These are phyloP conservation scores for Rauvolfia tetraphylla DNA, from an alignment of 257 asterid genomes.

Conservation along the genomic window DNA sequence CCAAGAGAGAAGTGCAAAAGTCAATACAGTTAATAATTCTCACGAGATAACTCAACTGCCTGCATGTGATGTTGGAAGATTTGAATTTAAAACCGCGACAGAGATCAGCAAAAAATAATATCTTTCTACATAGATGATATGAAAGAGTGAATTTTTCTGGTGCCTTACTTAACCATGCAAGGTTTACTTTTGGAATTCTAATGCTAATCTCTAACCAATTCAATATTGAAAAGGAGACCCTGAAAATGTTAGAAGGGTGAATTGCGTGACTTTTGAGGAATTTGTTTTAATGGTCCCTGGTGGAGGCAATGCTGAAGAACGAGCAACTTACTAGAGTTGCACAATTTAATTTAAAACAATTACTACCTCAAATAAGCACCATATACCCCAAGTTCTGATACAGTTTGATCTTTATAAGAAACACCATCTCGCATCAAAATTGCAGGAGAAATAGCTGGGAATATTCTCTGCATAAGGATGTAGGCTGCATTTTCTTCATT, in stretches of 20 bases:
- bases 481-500: constrained; percentile 78
- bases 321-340: background rate
- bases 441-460: constrained; percentile 69
- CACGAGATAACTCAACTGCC: background rate
- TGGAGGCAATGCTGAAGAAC: background rate
- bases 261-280: background rate
- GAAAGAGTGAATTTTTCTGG: background rate
- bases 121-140: background rate
- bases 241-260: background rate
- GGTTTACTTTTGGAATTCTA: background rate
- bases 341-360: background rate
- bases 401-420: constrained; percentile 57
- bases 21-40: background rate
- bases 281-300: background rate
- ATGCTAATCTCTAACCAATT: background rate
- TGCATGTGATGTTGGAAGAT: background rate
- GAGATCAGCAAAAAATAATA: background rate
- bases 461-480: constrained; percentile 95
- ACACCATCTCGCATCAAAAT: constrained; percentile 73
- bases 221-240: background rate
- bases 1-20: background rate
- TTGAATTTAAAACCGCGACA: background rate
- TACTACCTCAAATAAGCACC: constrained; percentile 85
- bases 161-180: background rate
- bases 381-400: constrained; percentile 89